Conservation (phyloP, 2,329 filamentous ascomycete genomes). For the Orbilia oligospora region DNA sequence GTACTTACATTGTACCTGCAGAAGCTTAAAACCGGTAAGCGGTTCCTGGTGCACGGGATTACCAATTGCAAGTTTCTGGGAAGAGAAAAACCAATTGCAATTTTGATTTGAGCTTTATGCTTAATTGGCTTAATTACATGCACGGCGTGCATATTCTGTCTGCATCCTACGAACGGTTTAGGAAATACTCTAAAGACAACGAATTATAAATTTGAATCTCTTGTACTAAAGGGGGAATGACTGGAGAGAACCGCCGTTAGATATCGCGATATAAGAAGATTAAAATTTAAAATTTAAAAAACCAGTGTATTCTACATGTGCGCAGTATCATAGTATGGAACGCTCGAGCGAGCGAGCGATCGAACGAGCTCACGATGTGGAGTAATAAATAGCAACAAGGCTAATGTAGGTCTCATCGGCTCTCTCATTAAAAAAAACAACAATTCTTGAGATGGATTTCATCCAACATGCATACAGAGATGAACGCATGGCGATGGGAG, state of each 20-base stretch:
- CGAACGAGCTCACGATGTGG: constrained; percentile 1
- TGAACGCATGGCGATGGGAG: constrained; percentile 38
- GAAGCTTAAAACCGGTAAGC: constrained; percentile 36
- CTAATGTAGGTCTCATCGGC: constrained; percentile 23
- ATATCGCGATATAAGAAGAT: constrained; percentile 35
- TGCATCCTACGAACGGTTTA: constrained; percentile 40
- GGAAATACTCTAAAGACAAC: constrained; percentile 12
- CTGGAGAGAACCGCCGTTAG: constrained; percentile 55
- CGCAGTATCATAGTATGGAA: neutral
- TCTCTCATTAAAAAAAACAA: constrained; percentile 15
- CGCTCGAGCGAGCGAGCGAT: neutral
- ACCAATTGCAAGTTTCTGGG: constrained; percentile 33
- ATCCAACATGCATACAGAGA: constrained; percentile 28
- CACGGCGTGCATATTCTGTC: constrained; percentile 46
- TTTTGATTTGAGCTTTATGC: constrained; percentile 41
- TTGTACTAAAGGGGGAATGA: constrained; percentile 50
- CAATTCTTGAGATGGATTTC: neutral
- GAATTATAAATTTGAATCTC: constrained; percentile 45
- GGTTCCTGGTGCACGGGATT: constrained; percentile 55
- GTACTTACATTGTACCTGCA: neutral
- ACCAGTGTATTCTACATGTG: no score
- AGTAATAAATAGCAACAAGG: constrained; percentile 20
- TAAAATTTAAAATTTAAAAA: constrained; percentile 3
- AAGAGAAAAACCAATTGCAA: constrained; percentile 21
- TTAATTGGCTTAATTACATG: constrained; percentile 61